phyloP scores from a whole-genome alignment of 148 eudicot species.

The Rhododendron molle region DNA sequence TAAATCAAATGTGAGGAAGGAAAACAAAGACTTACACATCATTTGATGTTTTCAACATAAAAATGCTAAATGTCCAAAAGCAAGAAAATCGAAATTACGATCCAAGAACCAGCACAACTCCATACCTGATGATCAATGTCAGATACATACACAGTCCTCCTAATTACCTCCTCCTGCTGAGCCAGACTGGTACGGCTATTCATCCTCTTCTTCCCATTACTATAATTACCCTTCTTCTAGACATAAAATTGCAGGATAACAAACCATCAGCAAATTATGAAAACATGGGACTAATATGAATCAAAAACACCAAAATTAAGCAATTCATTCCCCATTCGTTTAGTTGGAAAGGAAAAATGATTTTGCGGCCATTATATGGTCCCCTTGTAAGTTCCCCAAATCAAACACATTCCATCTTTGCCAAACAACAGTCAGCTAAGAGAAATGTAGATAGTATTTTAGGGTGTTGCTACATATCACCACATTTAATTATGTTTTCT shows the following conservation, averaged over 20 bases:
- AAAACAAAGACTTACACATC: neutral
- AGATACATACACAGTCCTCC: conserved; percentile 93
- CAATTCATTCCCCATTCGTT: neutral
- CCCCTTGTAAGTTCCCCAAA: neutral
- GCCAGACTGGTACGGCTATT: conserved; percentile 78
- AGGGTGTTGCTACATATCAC: neutral
- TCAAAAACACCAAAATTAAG: neutral
- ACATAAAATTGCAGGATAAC: conserved; percentile 9
- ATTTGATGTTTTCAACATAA: neutral
- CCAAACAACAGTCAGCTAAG: neutral
- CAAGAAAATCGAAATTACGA: neutral
- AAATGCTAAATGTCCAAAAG: neutral
- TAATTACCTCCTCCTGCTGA: conserved; percentile 75
- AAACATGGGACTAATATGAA: neutral
- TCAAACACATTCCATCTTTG: neutral
- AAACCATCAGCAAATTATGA: conserved; percentile 6
- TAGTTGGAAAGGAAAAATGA: neutral
- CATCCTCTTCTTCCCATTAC: conserved; percentile 67
- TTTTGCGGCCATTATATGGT: neutral
- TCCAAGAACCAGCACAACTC: neutral
- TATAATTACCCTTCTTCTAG: conserved; percentile 53
- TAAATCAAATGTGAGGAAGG: conserved; percentile 11
- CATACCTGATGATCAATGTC: conserved; percentile 94
- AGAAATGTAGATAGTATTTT: neutral
- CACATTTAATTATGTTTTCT: neutral